Base-by-base conservation (phyloP, 495 filamentous ascomycete species). In the Astrocystis sublimbata region DNA sequence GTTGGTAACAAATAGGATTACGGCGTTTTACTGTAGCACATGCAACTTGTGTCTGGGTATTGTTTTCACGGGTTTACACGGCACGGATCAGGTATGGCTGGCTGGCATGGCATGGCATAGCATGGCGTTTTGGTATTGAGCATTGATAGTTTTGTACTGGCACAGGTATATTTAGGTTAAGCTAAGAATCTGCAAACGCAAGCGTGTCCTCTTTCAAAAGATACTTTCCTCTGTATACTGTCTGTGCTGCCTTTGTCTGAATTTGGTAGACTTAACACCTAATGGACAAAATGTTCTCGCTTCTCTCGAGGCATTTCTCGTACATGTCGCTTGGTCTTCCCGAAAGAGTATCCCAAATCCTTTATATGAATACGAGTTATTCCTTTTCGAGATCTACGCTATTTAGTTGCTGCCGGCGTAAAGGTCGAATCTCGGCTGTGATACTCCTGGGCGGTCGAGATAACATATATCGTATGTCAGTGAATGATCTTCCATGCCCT, bases 41-140 rank as follows among this genome's bases (percentile, higher is more conserved):
- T 9, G 17, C 30, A 36, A 35, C 30, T 6, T 15, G 40, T 7
- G 21, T 19, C 30, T n/a, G 23, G 41, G 12, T 2, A 54, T 54
- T 53, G 28, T 45, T 54, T 46, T 52, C 35, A 56, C 36, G 28
- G 10, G n/a, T 36, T 30, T 13, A 24, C 31, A 51, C 26, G 47
- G 35, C 21, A 45, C 33, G 40, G 31, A 28, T 49, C 28, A 30
- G n/a, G 41, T 28, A 40, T 6, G 19, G 54, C 24, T 45, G 15
- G 26, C 50, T 35, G 36, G 58, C 26, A 54, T 23, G 45, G 24
- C 9, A 47, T 17, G 45, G 49, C 13, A 46, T 54, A 28, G 36
- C 59, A 8, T 36, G 49, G 47, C 59, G 59, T 54, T 61, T 46
- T 46, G 23, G 47, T 36, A 36, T 42, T 53, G 26, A n/a, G 13